phyloP scores from a whole-genome alignment of 1,139 yeast genomes.

The Pichia norvegensis region DNA sequence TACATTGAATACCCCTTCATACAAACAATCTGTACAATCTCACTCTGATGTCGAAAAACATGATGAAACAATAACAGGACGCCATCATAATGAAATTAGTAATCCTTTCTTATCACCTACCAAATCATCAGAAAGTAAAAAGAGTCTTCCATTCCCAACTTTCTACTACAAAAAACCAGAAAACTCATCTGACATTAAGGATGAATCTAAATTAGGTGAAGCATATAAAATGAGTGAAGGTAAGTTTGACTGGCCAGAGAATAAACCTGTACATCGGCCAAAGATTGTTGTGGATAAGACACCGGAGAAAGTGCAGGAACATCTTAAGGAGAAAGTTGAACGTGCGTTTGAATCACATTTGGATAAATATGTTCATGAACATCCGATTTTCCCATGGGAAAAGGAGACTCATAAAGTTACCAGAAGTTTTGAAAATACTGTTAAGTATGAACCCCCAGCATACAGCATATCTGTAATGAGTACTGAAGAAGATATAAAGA shows the following conservation, averaged over 20 bases:
- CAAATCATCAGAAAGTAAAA: background rate
- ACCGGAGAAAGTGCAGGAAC: background rate
- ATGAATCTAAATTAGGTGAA: conserved; percentile 30
- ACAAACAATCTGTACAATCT: background rate
- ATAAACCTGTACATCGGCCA: background rate
- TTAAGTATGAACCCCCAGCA: conserved; percentile 13
- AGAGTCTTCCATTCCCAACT: conserved; percentile 13
- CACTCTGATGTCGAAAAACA: background rate
- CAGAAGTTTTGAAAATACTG: conserved; percentile 17
- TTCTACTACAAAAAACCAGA: conserved; percentile 16
- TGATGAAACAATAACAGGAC: too few relatives aligned
- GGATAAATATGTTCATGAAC: conserved; percentile 18
- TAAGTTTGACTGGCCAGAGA: conserved; percentile 20
- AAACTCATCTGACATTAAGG: conserved; percentile 5
- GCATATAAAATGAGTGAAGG: conserved; percentile 32
- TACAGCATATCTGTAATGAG: conserved; percentile 13
- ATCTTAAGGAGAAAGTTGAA: background rate
- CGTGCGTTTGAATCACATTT: conserved; percentile 1
- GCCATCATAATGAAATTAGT: conserved; percentile 1
- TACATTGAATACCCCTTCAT: background rate
- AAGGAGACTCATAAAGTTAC: conserved; percentile 3
- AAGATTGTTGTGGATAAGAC: background rate
- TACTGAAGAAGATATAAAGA: background rate
- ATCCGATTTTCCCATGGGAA: conserved; percentile 43
- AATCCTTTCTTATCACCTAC: conserved; percentile 7